Evolutionary conservation across 2,329 filamentous ascomycete species (phyloP).

Genomic region (Lithohypha guttulata): DNA sequence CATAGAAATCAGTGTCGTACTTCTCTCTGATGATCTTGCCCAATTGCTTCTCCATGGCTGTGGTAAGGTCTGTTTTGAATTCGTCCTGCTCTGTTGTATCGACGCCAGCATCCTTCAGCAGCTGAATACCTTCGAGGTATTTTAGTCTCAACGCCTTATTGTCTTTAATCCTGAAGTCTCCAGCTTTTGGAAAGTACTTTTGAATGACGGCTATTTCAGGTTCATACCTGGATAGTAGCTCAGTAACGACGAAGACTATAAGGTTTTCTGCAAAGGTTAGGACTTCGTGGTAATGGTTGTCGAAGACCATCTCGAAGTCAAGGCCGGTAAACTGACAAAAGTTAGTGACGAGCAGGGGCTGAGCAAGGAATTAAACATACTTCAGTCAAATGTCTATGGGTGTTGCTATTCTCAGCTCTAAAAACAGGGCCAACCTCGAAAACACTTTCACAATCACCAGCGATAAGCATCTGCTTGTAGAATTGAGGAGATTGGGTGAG

Average conservation of each 20-base stretch:
- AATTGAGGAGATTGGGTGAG: conserved; percentile 55
- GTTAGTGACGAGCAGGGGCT: conserved; percentile 16
- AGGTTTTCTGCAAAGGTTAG: conserved; percentile 39
- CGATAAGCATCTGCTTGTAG: conserved; percentile 60
- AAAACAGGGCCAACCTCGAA: conserved; percentile 58
- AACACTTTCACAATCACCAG: conserved; percentile 51
- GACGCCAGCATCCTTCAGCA: conserved; percentile 40
- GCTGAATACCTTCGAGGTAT: conserved; percentile 39
- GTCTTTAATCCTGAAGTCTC: conserved; percentile 40
- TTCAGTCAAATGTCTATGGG: conserved; percentile 55
- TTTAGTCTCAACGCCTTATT: conserved; percentile 39
- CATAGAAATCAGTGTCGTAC: conserved; percentile 91
- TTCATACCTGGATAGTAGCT: conserved; percentile 35
- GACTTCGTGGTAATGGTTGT: conserved; percentile 41
- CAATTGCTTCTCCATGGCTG: conserved; percentile 53
- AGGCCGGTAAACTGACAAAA: conserved; percentile 37
- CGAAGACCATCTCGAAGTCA: conserved; percentile 43
- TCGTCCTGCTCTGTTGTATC: conserved; percentile 39
- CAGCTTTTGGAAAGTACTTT: conserved; percentile 40
- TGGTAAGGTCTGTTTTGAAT: conserved; percentile 38
- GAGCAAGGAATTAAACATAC: conserved; percentile 23
- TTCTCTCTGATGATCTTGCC: conserved; percentile 77
- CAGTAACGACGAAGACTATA: conserved; percentile 38
- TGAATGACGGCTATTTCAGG: conserved; percentile 37
- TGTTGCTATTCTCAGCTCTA: conserved; percentile 58